Evolutionary conservation across 768 basidiomycete genomes (phyloP).

Genomic region (Pholiota microspora): DNA sequence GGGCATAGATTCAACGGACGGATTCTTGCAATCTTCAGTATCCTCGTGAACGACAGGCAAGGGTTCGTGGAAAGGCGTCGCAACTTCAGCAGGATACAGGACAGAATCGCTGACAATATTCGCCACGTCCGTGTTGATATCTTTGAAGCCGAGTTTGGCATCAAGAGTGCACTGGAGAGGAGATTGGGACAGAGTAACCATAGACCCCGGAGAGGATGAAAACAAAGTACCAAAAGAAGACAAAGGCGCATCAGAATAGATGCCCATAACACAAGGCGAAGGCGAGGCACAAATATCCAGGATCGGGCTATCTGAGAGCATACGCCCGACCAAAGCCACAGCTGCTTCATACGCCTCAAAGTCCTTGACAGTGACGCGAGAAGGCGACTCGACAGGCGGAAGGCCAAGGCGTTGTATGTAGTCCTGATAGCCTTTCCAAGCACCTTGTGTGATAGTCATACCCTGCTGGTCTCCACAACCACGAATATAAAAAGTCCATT

Average conservation of each 20-base stretch:
- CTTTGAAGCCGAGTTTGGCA: neutral
- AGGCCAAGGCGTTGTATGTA: neutral
- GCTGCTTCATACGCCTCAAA: neutral
- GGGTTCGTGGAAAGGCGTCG: neutral
- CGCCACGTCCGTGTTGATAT: neutral
- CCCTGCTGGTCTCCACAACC: neutral
- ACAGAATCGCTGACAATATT: neutral
- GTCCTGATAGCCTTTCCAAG: neutral
- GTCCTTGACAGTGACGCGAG: neutral
- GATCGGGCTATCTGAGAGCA: neutral
- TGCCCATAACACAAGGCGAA: neutral
- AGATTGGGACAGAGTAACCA: neutral
- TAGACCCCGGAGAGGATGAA: neutral
- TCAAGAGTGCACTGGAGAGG: neutral
- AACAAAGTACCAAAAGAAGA: neutral
- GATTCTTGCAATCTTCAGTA: neutral
- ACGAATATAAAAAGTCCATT: neutral
- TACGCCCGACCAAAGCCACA: neutral
- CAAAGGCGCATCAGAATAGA: neutral
- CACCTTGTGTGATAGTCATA: neutral
- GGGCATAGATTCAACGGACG: neutral
- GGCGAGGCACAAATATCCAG: neutral
- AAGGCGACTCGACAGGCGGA: neutral
- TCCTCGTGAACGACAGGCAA: neutral
- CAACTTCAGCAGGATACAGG: neutral